Percentiles rank a stretch among this genome's conserved stretches.
phyloP scores from a whole-genome alignment of 2,329 filamentous ascomycete species.

The Penicillium sp. region DNA sequence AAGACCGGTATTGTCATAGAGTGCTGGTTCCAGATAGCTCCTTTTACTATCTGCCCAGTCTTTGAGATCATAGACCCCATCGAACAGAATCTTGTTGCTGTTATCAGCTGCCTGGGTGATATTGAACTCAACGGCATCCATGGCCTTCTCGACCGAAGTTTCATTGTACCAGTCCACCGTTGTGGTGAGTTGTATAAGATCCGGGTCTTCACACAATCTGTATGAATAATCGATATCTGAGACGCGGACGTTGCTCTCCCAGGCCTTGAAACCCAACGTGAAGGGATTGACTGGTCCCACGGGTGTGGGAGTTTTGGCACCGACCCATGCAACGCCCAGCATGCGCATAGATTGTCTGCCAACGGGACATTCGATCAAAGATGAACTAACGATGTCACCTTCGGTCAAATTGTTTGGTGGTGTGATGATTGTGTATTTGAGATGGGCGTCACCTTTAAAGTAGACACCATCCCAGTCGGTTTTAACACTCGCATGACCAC shows the following conservation, averaged over 20 bases:
- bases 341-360: slow-evolving; percentile 6
- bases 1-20: slow-evolving; percentile 1
- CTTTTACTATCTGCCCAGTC: slow-evolving; percentile 1
- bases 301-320: slow-evolving; percentile 1
- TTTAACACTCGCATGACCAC: slow-evolving; percentile 4
- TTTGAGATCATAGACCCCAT: slow-evolving; percentile 11
- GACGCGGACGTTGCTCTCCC: slow-evolving; percentile 6
- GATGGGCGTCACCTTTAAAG: slow-evolving; percentile 7
- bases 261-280: slow-evolving; percentile 11
- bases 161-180: slow-evolving; percentile 5
- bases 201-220: slow-evolving; percentile 2
- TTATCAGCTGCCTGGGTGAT: slow-evolving; percentile 3
- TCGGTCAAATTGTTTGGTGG: background rate
- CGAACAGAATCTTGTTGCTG: slow-evolving; percentile 6
- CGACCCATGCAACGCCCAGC: slow-evolving; percentile 11
- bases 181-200: slow-evolving; percentile 5
- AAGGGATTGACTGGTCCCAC: slow-evolving; percentile 4
- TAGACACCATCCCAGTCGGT: slow-evolving; percentile 9
- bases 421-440: slow-evolving; percentile 8
- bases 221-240: slow-evolving; percentile 12
- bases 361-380: slow-evolving; percentile 3
- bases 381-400: background rate
- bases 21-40: background rate
- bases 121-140: slow-evolving; percentile 10
- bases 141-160: slow-evolving; percentile 3